Evolutionary conservation across 148 eudicot species (phyloP).

Genomic region (Pouteria glomerata): DNA sequence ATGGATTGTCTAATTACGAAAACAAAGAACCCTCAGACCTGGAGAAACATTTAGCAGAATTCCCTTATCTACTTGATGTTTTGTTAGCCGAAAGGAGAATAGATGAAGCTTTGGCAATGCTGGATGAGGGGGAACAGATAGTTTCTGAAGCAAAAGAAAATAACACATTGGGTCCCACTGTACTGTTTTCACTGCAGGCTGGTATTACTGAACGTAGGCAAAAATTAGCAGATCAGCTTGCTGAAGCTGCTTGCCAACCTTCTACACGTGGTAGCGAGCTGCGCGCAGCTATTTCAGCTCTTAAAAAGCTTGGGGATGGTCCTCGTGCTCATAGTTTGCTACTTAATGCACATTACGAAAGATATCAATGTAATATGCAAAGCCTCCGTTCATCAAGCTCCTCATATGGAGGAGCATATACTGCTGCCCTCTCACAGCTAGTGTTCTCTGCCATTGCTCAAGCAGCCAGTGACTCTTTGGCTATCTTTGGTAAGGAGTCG

Average conservation of each 20-base stretch:
- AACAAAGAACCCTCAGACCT: slow-evolving; percentile 65
- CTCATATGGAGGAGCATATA: slow-evolving; percentile 99
- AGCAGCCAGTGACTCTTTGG: slow-evolving; percentile 76
- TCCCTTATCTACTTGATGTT: slow-evolving; percentile 92
- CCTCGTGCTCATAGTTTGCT: slow-evolving; percentile 89
- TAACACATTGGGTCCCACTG: slow-evolving; percentile 45
- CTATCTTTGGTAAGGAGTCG: slow-evolving; percentile 79
- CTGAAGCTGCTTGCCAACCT: slow-evolving; percentile 94
- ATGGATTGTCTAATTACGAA: slow-evolving; percentile 35
- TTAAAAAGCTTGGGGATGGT: slow-evolving; percentile 94
- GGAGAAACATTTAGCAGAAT: slow-evolving; percentile 74
- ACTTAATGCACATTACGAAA: slow-evolving; percentile 85
- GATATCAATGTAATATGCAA: slow-evolving; percentile 85
- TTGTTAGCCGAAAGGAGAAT: slow-evolving; percentile 92
- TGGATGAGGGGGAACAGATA: slow-evolving; percentile 77
- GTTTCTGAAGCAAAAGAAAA: slow-evolving; percentile 75
- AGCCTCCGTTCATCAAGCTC: slow-evolving; percentile 93
- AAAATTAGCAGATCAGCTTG: slow-evolving; percentile 92
- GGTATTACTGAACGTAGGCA: slow-evolving; percentile 72
- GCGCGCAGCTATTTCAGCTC: slow-evolving; percentile 80
- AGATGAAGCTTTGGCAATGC: slow-evolving; percentile 74
- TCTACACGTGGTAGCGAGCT: slow-evolving; percentile 93
- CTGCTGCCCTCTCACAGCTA: slow-evolving; percentile 96
- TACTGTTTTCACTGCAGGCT: slow-evolving; percentile 50
- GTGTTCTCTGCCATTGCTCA: slow-evolving; percentile 92